Evolutionary conservation across 2,329 filamentous ascomycete genomes (phyloP), one percentile per base, ranked within the genome.

Genomic region (Aspergillus bombycis): DNA sequence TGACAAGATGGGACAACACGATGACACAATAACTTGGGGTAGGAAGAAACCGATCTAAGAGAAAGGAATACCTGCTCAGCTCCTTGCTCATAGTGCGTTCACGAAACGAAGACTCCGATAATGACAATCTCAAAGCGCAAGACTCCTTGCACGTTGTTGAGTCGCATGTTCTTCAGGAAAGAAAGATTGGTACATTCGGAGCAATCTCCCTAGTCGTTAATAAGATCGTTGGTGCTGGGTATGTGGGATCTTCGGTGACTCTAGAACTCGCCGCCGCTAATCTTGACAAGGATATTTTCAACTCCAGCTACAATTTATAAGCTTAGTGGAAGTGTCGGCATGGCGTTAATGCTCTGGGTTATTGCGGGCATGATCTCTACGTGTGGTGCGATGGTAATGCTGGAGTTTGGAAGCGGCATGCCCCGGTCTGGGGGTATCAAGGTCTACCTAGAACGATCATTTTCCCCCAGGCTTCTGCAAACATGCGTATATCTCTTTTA

Each of bases 301-400:
- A 85, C 85, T 0, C 85, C 85, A 0, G 83, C 83, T 2, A 83
- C 84, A n/a, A 84, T 88, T 55, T 85, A 85, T 62, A 79, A 80
- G 9, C 81, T 83, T 1, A 82, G 84, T 1, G 85, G 85, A 0
- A 86, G 81, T 9, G 85, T 87, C 4, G 85, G 85, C 3, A 80
- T 85, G 52, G 78, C 81, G 9, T 73, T 88, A 16, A 76, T 85
- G 53, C 73, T 88, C 23, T 88, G 86, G 86, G 78, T 85, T 1
- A 73, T 86, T 11, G 85, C 83, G 36, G 77, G 75, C 30, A 64
- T 81, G 12, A 79, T 83, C 43, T 80, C 80, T 0, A 79, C 80
- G 59, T 80, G 80, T 53, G 82, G 82, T 23, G 75, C 83, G 12
- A 76, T 79, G 14, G 81, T 83, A 6, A 83, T 81, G 65, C 72